phyloP scores from a whole-genome alignment of 805 yeast species.

The Metschnikowia similis region DNA sequence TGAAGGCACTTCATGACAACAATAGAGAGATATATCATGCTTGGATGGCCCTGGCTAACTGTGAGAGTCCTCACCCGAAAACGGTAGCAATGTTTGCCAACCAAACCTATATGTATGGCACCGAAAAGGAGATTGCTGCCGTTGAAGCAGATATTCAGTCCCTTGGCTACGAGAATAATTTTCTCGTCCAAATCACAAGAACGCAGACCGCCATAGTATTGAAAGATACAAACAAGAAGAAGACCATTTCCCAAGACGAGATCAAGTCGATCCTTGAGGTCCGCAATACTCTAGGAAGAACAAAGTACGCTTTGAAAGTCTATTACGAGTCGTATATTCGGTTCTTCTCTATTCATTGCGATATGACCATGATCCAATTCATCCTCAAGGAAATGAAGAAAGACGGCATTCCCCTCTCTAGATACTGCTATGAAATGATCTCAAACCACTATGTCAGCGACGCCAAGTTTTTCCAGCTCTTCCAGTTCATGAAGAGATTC shows the following conservation, averaged over 20 bases:
- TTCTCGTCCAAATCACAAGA: conserved; percentile 21
- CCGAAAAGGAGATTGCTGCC: conserved; percentile 20
- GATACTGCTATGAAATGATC: conserved; percentile 21
- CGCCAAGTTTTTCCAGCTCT: conserved; percentile 27
- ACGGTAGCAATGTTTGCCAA: conserved; percentile 24
- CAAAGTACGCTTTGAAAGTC: conserved; percentile 18
- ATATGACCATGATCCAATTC: conserved; percentile 24
- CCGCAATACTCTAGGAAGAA: conserved; percentile 10
- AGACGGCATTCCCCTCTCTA: conserved; percentile 20
- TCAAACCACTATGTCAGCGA: conserved; percentile 23
- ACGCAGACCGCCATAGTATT: conserved; percentile 23
- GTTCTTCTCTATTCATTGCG: conserved; percentile 28
- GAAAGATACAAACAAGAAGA: conserved; percentile 25
- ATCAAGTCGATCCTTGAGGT: conserved; percentile 18
- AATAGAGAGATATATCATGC: conserved; percentile 17
- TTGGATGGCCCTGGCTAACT: conserved; percentile 25
- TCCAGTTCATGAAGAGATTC: conserved; percentile 21
- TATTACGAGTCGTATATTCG: conserved; percentile 26
- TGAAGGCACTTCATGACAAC: conserved; percentile 31
- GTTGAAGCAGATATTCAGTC: conserved; percentile 20
- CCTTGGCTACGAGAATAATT: conserved; percentile 19
- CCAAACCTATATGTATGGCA: conserved; percentile 29
- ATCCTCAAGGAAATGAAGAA: conserved; percentile 24
- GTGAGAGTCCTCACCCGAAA: conserved; percentile 23
- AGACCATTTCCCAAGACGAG: conserved; percentile 24